Base-by-base conservation (phyloP, 2,329 filamentous ascomycete genomes). In the Byssoonygena ceratinophila region DNA sequence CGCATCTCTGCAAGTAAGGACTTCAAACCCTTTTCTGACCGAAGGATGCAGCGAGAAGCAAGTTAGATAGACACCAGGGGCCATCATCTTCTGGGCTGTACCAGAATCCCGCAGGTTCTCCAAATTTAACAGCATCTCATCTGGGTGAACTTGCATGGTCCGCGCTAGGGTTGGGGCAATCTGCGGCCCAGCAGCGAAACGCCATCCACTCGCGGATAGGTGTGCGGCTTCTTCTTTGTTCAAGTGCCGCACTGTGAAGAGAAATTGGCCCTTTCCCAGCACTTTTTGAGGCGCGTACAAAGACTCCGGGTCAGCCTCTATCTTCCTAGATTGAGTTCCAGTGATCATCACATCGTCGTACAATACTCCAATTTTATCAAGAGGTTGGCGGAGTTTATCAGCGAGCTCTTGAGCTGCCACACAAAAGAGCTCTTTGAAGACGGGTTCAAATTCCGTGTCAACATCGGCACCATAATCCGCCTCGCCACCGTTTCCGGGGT, bases 391-490 rank as follows among this genome's bases (percentile, higher is more conserved):
- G 57, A 90, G 73, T 49, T 80, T 78, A 11, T 78, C 74, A 0
- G 88, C 85, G 6, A 94, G 76, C n/a, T 82, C 79, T 4, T 82
- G 75, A 0, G 88, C 87, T 1, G 87, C 84, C 8, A 87, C 75
- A 62, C 87, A 94, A 66, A 94, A 94, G 8, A 90, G 75, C 63
- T 94, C 86, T 22, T 87, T 82, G 64, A 94, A 89, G 1, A 90
- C 75, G 14, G 83, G 72, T 31, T 87, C 83, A 64, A 91, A 91
- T 55, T 87, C 78, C 9, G 80, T 74, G 49, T 84, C 78, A 11
- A 80, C 18, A 20, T 80, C 76, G 73, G 57, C 82, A 69, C 66
- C 64, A 34, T 62, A 61, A 29, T 68, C 61, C 27, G 59, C 60
- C 1, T 60, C 55, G 0, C 59, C 58, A 32, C 63, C 64, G 27